phyloP scores from a whole-genome alignment of 345 rosid species.

The Fremontodendron californicum region DNA sequence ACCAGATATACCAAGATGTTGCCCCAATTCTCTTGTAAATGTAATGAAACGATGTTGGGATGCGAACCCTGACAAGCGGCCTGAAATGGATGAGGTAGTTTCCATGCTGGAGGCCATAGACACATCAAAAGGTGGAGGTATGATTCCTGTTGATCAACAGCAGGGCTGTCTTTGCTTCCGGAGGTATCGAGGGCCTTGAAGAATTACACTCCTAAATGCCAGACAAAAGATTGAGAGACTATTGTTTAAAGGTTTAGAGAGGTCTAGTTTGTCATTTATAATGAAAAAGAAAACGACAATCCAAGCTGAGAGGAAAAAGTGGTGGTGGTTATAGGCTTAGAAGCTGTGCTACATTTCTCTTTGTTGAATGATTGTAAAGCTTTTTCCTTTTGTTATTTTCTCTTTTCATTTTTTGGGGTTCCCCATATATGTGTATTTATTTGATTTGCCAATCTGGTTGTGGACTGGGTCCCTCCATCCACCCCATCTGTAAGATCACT shows the following conservation, averaged over 20 bases:
- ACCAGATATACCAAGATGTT: slow-evolving; percentile 97
- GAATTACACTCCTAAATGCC: not conserved
- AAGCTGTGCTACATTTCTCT: slow-evolving; percentile 16
- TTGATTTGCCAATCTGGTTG: slow-evolving; percentile 9
- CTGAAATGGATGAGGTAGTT: slow-evolving; percentile 97
- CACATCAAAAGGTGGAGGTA: slow-evolving; percentile 89
- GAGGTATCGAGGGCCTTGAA: slow-evolving; percentile 77
- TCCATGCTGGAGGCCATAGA: slow-evolving; percentile 85
- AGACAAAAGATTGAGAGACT: slow-evolving; percentile 6
- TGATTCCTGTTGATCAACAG: slow-evolving; percentile 88
- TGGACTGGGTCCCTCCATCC: slow-evolving; percentile 15
- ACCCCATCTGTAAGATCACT: slow-evolving; percentile 12
- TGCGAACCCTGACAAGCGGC: slow-evolving; percentile 87
- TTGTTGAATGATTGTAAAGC: slow-evolving; percentile 30
- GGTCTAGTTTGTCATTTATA: slow-evolving; percentile 16
- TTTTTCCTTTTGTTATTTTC: slow-evolving; percentile 18
- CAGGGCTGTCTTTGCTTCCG: slow-evolving; percentile 87
- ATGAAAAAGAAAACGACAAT: not conserved
- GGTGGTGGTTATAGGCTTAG: slow-evolving; percentile 11
- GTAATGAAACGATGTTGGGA: slow-evolving; percentile 99
- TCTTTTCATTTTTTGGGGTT: slow-evolving; percentile 13
- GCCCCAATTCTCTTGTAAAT: slow-evolving; percentile 79
- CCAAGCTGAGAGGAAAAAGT: not conserved
- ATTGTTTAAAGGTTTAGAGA: not conserved
- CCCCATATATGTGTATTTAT: slow-evolving; percentile 15